phyloP scores from a whole-genome alignment of 2,329 filamentous ascomycete species.

The Zasmidium citrigriseum region DNA sequence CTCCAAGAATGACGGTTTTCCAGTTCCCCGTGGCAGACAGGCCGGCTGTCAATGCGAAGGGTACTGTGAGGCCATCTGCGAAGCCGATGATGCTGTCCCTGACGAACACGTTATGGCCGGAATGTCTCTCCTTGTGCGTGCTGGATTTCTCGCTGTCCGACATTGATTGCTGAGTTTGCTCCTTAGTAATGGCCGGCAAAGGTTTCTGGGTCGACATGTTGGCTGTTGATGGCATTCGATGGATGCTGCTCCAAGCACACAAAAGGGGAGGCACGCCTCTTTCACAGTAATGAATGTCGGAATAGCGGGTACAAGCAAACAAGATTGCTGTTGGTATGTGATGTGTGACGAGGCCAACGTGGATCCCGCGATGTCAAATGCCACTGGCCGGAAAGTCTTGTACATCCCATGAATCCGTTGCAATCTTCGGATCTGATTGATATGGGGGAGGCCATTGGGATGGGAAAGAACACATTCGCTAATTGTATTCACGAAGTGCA shows the following conservation, averaged over 20 bases:
- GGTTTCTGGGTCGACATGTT: background rate
- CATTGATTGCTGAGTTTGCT: background rate
- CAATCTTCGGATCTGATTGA: slow-evolving; percentile 3
- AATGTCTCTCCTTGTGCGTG: slow-evolving; percentile 11
- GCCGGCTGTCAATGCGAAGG: slow-evolving; percentile 76
- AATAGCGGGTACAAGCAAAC: background rate
- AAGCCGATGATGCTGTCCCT: slow-evolving; percentile 73
- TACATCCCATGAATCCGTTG: slow-evolving; percentile 1
- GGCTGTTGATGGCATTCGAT: no score
- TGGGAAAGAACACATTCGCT: background rate
- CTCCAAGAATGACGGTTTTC: slow-evolving; percentile 55
- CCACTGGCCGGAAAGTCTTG: background rate
- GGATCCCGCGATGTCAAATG: background rate
- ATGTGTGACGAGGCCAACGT: background rate
- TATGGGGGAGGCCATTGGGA: background rate
- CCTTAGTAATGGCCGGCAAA: background rate
- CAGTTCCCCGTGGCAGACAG: slow-evolving; percentile 53
- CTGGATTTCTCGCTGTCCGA: background rate
- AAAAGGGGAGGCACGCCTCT: background rate
- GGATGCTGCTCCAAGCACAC: background rate
- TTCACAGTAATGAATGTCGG: background rate
- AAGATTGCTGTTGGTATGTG: background rate
- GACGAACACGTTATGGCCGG: slow-evolving; percentile 47
- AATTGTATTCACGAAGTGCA: background rate
- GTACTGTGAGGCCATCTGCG: slow-evolving; percentile 76